A percentile compares a stretch with the other conserved stretches of the same genome.
These are phyloP conservation scores for Colletotrichum chrysophilum DNA, from an alignment of 2,329 filamentous ascomycete genomes.

Conservation along the genomic window DNA sequence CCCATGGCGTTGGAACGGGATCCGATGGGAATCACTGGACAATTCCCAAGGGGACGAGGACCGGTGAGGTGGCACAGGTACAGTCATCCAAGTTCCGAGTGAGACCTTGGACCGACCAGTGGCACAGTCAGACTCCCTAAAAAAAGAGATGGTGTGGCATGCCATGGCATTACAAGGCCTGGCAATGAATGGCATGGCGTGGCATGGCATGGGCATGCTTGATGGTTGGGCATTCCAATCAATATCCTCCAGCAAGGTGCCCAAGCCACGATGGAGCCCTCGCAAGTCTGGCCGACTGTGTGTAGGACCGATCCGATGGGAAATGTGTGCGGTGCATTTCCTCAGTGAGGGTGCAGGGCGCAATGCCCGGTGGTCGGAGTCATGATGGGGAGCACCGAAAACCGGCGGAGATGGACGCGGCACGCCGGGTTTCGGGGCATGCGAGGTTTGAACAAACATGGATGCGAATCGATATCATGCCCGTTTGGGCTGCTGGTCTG, in stretches of 20 bases:
- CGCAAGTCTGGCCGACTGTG: not conserved
- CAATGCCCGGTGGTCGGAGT: constrained; percentile 21
- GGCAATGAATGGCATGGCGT: not conserved
- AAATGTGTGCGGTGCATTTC: not conserved
- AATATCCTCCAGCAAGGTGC: not conserved
- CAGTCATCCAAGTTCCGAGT: constrained; percentile 2
- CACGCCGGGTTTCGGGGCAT: constrained; percentile 22
- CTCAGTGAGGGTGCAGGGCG: not conserved
- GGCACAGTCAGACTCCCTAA: not conserved
- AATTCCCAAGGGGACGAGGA: not conserved
- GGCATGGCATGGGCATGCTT: not conserved
- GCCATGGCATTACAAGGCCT: not conserved
- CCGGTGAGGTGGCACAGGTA: not conserved
- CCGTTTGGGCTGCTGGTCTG: not conserved
- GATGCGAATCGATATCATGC: not conserved
- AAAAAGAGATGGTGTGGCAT: not conserved
- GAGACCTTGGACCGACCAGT: not conserved
- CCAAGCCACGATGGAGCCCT: not conserved
- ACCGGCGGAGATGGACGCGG: constrained; percentile 17
- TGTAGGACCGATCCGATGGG: not conserved
- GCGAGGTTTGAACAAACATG: constrained; percentile 8
- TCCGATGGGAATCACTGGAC: not conserved
- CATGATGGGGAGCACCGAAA: constrained; percentile 21
- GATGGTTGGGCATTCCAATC: not conserved
- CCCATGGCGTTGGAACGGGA: constrained; percentile 14